These are phyloP conservation scores for Kwoniella dejecticola DNA, from an alignment of 768 basidiomycete genomes.

Conservation along the genomic window DNA sequence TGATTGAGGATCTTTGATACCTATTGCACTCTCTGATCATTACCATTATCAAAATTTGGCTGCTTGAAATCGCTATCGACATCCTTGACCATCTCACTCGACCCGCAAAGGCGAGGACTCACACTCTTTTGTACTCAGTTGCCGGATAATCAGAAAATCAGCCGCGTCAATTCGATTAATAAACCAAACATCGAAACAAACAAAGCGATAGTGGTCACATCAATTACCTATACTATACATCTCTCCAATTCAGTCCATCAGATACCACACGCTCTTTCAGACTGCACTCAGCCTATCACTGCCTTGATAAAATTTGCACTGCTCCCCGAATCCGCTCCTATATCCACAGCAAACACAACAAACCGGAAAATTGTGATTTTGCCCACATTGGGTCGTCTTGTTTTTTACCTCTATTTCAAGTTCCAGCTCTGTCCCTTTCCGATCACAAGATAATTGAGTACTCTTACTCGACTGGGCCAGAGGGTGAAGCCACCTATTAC, in stretches of 20 bases:
- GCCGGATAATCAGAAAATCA: not conserved
- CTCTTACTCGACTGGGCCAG: conserved; percentile 8
- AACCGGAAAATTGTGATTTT: conserved; percentile 13
- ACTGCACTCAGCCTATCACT: too few relatives aligned
- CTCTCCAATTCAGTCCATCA: too few relatives aligned
- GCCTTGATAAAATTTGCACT: too few relatives aligned
- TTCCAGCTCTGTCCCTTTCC: not conserved
- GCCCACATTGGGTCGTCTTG: conserved; percentile 8
- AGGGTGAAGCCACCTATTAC: conserved; percentile 8
- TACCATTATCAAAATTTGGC: not conserved
- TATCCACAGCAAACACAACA: not conserved
- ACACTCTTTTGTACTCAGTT: not conserved
- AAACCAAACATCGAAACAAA: conserved; percentile 12
- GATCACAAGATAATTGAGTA: too few relatives aligned
- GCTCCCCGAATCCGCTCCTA: not conserved
- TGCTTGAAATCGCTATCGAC: not conserved
- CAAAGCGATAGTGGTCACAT: conserved; percentile 1
- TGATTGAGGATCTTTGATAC: too few relatives aligned
- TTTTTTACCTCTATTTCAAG: not conserved
- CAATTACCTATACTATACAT: too few relatives aligned
- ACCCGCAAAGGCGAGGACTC: not conserved
- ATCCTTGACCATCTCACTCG: not conserved
- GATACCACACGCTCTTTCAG: too few relatives aligned
- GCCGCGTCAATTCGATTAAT: not conserved
- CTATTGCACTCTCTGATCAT: not conserved